Evolutionary conservation across 345 rosid species (phyloP).

Genomic region (Eucalyptus lansdowneana): DNA sequence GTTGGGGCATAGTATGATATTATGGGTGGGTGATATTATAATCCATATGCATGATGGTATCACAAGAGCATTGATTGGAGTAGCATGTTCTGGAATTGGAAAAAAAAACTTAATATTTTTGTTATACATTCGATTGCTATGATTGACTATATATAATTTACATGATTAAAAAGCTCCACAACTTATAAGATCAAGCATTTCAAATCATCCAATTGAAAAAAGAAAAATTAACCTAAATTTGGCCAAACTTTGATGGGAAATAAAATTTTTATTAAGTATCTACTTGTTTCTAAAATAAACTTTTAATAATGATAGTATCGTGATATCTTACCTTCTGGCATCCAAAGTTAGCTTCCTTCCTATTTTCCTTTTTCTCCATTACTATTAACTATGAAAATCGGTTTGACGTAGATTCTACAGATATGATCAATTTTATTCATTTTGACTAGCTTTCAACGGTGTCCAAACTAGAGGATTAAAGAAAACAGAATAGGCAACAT

Average conservation of each 20-base stretch:
- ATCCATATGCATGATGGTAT: neutral
- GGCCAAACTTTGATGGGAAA: neutral
- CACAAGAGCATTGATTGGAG: neutral
- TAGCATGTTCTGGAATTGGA: neutral
- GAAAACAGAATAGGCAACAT: neutral
- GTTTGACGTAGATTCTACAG: neutral
- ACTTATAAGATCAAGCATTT: neutral
- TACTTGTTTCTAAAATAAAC: neutral
- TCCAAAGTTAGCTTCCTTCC: neutral
- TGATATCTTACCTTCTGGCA: neutral
- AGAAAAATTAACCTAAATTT: neutral
- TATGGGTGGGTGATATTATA: neutral
- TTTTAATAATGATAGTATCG: neutral
- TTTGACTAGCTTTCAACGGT: neutral
- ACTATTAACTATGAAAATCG: neutral
- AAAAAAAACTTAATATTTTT: neutral
- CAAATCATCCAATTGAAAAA: neutral
- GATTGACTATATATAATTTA: neutral
- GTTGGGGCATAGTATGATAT: neutral
- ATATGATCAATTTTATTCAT: neutral
- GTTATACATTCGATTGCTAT: neutral
- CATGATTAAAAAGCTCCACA: neutral
- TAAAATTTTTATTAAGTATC: accelerated
- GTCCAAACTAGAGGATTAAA: neutral
- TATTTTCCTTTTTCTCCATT: neutral